A percentile compares a stretch with the other conserved stretches of the same genome.
phyloP scores from a whole-genome alignment of 208 protist genomes.

The Acanthamoeba sp. region DNA sequence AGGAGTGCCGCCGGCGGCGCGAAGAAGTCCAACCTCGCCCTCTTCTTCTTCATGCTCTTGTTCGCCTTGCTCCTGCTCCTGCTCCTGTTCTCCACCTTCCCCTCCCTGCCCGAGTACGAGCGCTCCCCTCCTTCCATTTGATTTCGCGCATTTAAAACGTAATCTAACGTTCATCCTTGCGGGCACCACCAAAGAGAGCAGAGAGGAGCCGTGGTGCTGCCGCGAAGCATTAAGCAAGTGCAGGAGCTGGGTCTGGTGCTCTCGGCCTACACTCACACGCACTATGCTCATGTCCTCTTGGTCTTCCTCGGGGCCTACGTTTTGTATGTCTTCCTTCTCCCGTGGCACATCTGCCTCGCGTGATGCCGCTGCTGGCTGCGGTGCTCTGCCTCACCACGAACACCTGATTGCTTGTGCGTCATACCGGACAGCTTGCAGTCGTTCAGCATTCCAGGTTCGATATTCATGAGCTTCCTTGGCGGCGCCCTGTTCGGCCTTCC shows the following conservation, averaged over 20 bases:
- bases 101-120: background rate
- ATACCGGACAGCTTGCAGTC: constrained; percentile 89
- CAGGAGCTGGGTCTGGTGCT: constrained; percentile 42
- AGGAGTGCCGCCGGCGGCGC: background rate
- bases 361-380: background rate
- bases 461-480: constrained; percentile 91
- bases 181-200: constrained; percentile 12
- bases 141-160: no score
- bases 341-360: background rate
- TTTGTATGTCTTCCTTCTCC: background rate
- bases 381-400: no score
- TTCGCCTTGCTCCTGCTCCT: background rate
- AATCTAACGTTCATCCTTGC: no score
- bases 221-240: constrained; percentile 40
- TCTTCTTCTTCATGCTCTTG: constrained; percentile 48
- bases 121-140: background rate
- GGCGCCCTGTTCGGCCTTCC: constrained; percentile 91
- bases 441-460: constrained; percentile 93
- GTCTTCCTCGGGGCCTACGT: constrained; percentile 21
- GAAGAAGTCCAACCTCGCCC: background rate
- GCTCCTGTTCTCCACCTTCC: constrained; percentile 48
- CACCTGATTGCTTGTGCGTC: no score
- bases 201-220: background rate
- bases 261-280: constrained; percentile 23
- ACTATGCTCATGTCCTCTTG: constrained; percentile 27